Base-by-base conservation (phyloP, 2,329 filamentous ascomycete genomes). In the Aspergillus pseudoterreus region DNA sequence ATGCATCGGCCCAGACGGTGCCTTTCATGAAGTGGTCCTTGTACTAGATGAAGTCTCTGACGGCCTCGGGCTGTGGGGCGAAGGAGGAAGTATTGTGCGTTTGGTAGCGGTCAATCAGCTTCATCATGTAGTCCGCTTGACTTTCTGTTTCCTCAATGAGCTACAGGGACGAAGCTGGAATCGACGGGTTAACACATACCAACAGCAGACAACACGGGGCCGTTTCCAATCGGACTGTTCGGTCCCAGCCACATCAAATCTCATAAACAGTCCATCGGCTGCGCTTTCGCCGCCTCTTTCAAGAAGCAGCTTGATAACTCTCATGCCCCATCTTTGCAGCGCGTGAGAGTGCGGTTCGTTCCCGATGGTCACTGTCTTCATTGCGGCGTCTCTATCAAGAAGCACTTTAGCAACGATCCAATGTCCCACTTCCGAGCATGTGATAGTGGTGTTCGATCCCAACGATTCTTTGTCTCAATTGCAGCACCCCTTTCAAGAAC, bases 101-200 rank as follows among this genome's bases (percentile, higher is more conserved):
- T 27, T 56, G 55, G 11, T 53, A 69, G 58, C 72, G 67, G 48
- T 71, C 56, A 2, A 65, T 57, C 54, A 74, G 71, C 52, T 71
- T 67, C 30, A 69, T 55, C n/a, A 66, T 74, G 11, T 72, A 76
- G 56, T 78, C 75, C 43, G 77, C 74, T 15, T 55, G 63, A 0
- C 72, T 74, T 43, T 76, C 39, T 42, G 39, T 42, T 42, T 22
- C 19, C 6, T 3, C 39, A 22, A 5, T 19, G 9, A 42, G 19
- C 9, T 9, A 38, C 14, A 38, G 6, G 2, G 2, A 42, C 11
- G 17, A 12, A 15, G 14, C 19, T 11, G 39, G 11, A 22, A 21
- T 12, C 4, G 4, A 42, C 6, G 4, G 2, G 21, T 36, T 4
- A 11, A 12, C 14, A 42, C 17, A 42, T 42, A 42, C 17, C 75